Percentiles rank a stretch among this genome's conserved stretches.
These are phyloP conservation scores for Penicillium turbatum DNA, from an alignment of 495 filamentous ascomycete species.

Conservation along the genomic window DNA sequence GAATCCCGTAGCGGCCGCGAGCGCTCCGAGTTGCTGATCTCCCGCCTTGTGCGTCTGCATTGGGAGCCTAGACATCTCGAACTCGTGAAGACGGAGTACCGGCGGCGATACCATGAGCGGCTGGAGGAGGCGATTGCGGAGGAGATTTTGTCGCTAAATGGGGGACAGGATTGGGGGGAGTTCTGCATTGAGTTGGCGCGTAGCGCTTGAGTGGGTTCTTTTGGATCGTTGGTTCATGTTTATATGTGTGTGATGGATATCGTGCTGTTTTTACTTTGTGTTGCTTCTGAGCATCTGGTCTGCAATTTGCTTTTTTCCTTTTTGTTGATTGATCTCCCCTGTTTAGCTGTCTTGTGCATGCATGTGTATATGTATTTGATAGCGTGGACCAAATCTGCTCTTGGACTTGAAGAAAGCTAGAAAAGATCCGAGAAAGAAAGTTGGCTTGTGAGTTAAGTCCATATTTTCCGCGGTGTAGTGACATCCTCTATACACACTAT, in stretches of 20 bases:
- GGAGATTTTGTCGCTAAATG: slow-evolving; percentile 38
- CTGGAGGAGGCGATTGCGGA: slow-evolving; percentile 59
- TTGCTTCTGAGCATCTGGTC: not conserved
- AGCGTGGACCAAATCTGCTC: no score
- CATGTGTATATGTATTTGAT: no score
- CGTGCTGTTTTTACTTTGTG: not conserved
- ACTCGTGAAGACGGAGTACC: slow-evolving; percentile 64
- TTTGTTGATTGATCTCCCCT: no score
- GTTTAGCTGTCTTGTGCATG: no score
- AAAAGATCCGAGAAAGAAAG: no score
- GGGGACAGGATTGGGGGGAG: slow-evolving; percentile 49
- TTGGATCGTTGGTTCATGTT: not conserved
- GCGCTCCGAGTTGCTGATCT: slow-evolving; percentile 78
- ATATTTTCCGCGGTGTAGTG: no score
- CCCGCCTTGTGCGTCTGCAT: slow-evolving; percentile 73
- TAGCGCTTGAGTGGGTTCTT: slow-evolving; percentile 25
- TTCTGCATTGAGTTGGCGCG: slow-evolving; percentile 55
- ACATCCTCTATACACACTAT: no score
- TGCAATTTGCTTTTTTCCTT: no score
- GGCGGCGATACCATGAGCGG: slow-evolving; percentile 64
- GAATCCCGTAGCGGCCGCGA: slow-evolving; percentile 58
- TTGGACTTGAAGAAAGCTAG: no score
- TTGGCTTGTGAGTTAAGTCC: no score
- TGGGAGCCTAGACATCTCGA: slow-evolving; percentile 78
- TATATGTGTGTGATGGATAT: not conserved